Evolutionary conservation across 306 rosid species (phyloP).

Genomic region (Rosa rugosa): DNA sequence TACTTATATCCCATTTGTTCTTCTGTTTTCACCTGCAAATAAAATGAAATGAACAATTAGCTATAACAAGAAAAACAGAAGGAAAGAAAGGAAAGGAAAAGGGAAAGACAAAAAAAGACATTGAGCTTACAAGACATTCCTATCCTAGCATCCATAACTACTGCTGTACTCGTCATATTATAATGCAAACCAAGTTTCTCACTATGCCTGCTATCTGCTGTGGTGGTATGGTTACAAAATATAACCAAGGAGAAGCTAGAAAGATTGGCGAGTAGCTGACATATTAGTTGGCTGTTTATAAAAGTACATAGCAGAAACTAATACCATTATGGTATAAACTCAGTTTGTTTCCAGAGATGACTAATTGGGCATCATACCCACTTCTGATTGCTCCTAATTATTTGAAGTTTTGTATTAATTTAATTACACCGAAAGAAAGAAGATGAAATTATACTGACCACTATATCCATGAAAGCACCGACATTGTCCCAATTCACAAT

Average conservation of each 20-base stretch:
- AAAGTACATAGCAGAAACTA: neutral
- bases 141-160: neutral
- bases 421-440: neutral
- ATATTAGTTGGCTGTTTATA: neutral
- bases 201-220: neutral
- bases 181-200: neutral
- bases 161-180: neutral
- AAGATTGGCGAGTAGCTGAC: neutral
- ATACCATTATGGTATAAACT: neutral
- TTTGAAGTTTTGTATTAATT: slow-evolving; percentile 4
- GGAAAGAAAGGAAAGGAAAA: too few species aligned
- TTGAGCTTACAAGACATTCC: too few species aligned
- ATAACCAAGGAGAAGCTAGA: neutral
- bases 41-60: too few species aligned
- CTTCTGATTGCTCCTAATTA: slow-evolving; percentile 12
- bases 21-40: too few species aligned
- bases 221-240: neutral
- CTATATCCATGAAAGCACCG: slow-evolving; percentile 86
- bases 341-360: neutral
- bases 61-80: too few species aligned
- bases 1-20: too few species aligned
- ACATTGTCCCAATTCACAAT: slow-evolving; percentile 79
- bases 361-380: neutral
- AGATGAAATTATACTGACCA: slow-evolving; percentile 50
- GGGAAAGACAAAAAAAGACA: too few species aligned